These are phyloP conservation scores for Colletotrichum australisinense DNA, from an alignment of 2,329 filamentous ascomycete genomes.

Conservation along the genomic window DNA sequence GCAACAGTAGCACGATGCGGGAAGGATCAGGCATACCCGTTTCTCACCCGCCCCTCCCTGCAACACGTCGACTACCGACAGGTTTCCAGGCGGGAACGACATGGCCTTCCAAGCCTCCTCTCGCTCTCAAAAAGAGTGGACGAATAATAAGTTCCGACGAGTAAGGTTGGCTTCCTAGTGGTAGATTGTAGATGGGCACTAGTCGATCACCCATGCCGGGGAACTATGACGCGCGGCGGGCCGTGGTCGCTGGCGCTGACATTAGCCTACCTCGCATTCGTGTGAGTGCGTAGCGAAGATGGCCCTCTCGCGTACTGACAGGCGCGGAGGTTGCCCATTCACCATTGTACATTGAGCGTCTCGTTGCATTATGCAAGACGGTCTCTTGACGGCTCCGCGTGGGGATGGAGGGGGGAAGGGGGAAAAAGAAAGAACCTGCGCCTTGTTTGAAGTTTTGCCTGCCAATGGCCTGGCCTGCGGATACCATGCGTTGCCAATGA, in stretches of 20 bases:
- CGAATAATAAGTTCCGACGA: not conserved
- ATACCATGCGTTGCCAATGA: not conserved
- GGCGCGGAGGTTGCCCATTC: not conserved
- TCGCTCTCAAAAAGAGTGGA: not conserved
- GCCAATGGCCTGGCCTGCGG: not conserved
- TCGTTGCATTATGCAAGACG: conserved; percentile 8
- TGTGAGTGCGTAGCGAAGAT: not conserved
- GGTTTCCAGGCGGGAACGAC: not conserved
- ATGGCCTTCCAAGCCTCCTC: not conserved
- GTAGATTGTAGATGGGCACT: not conserved
- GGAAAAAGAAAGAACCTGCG: not conserved
- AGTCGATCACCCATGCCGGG: not conserved
- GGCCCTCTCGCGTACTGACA: not conserved
- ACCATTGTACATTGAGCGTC: not conserved
- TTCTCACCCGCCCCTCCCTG: conserved; percentile 1
- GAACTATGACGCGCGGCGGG: conserved; percentile 5
- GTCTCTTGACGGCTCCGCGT: not conserved
- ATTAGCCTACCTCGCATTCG: not conserved
- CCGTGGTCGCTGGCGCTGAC: not conserved
- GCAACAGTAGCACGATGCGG: not conserved
- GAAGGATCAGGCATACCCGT: conserved; percentile 3
- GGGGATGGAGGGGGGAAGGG: not conserved
- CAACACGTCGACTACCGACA: not conserved
- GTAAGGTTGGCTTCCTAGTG: not conserved
- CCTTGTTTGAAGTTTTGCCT: not conserved